Base-by-base conservation (phyloP, 1,139 yeast genomes). In the Candida dubliniensis region DNA sequence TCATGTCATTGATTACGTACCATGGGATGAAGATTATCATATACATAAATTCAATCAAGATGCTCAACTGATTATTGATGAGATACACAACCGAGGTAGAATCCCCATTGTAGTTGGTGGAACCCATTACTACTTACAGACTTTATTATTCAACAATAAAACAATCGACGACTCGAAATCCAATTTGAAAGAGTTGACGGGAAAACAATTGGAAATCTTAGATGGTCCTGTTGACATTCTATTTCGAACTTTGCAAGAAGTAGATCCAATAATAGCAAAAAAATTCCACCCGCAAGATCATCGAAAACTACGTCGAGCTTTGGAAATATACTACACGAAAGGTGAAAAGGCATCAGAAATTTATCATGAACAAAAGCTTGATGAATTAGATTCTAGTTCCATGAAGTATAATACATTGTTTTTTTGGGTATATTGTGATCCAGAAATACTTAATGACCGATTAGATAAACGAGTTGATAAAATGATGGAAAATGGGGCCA, bases 21-120 rank as follows among this genome's bases (percentile, higher is more conserved):
- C 67, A 2, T 89, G 97, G 96, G 66, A 73, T 14, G 87, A 86
- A 39, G 95, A 88, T 51, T 91, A 93, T 58, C 82, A 79, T 50
- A 84, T 91, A n/a, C 96, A 87, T 56, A 67, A 87, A 47, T 93
- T 89, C 60, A 82, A 85, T 40, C 60, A 71, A 33, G 97, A 90
- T 53, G 96, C 96, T 14, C 61, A 63, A 23, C 49, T 46, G 8
- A 66, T 72, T 40, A 82, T 89, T 12, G 76, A 77, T 0, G 85
- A 82, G 36, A 83, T 91, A n/a, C 85, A 84, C 69, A 48, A 60
- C 0, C 61, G 85, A 32, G 88, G 88, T 0, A 90, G 89, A 55
- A 57, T 86, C 1, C 98, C 99, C 0, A 86, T 93, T 5, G 65
- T 95, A 0, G 91, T 93, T 2, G 99, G 99, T 2, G 99, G 99